phyloP scores from a whole-genome alignment of 2,329 filamentous ascomycete species.

The Colletotrichum gloeosporioides region DNA sequence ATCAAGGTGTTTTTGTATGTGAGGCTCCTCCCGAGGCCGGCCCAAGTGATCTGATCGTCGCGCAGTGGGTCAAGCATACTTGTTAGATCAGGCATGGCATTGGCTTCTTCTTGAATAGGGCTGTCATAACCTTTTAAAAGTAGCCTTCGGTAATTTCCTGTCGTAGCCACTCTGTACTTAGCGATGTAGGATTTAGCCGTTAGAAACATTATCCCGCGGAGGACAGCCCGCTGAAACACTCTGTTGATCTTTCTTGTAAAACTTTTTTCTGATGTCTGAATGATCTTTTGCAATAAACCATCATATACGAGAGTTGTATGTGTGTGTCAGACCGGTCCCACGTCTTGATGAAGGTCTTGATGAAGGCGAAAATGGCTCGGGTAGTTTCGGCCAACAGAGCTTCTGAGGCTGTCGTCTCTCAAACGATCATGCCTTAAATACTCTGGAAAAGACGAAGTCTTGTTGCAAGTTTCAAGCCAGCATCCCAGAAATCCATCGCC shows the following conservation, averaged over 20 bases:
- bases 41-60: neutral
- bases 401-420: neutral
- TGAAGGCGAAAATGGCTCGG: neutral
- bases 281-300: neutral
- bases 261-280: neutral
- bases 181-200: neutral
- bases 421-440: neutral
- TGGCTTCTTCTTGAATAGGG: neutral
- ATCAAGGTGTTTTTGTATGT: neutral
- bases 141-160: neutral
- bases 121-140: neutral
- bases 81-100: neutral
- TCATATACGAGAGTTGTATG: neutral
- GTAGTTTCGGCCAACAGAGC: neutral
- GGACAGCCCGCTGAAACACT: neutral
- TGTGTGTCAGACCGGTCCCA: neutral
- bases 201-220: neutral
- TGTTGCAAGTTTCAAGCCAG: neutral
- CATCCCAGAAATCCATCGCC: neutral
- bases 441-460: neutral
- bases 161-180: neutral
- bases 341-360: neutral
- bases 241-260: neutral
- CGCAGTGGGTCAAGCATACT: neutral
- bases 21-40: neutral